Evolutionary conservation across 495 filamentous ascomycete genomes (phyloP), one percentile per base, ranked within the genome.

Genomic region (Penicillium soppii): DNA sequence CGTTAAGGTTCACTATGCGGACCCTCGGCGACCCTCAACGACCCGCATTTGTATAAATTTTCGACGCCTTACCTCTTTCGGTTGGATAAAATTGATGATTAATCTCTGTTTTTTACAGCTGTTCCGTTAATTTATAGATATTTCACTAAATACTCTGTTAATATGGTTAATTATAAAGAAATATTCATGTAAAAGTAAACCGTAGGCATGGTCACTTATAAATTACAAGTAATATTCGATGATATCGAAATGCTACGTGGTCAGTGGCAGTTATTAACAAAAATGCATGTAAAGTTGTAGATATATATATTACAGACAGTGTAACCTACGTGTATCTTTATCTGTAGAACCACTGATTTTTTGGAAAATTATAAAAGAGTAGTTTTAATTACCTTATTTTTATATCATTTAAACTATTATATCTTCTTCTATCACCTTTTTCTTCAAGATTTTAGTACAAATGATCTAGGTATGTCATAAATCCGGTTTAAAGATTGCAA

Each of bases 31-130:
- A 27, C 25, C 9, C 25, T 7, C 32, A 35, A 8, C 7, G 13
- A 35, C 32, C 32, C 32, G 32, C 32, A 35, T 35, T 35, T 35
- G 32, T 10, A 35, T 35, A n/a, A 35, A 27, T 29, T 43, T 43
- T 29, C 27, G 41, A 13, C 23, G 41, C 23, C 23, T 43, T 43
- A 15, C 41, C 41, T 29, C 41, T 27, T 43, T 43, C 19, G 41
- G 23, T 3, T 43, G 23, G 41, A 43, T 29, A 43, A 43, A 43
- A 29, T 43, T 1, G 22, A 43, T 43, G 23, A 43, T 43, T 26
- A 20, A 43, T 43, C 41, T 6, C 15, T 27, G 25, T 29, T 43
- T 43, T 43, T 43, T 43, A 43, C 41, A 43, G 15, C 41, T 43
- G 23, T 43, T 43, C 41, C 41, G 41, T 43, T 15, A 16, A 29